Evolutionary conservation across 345 rosid genomes (phyloP).

Genomic region (Cardiospermum halicacabum): DNA sequence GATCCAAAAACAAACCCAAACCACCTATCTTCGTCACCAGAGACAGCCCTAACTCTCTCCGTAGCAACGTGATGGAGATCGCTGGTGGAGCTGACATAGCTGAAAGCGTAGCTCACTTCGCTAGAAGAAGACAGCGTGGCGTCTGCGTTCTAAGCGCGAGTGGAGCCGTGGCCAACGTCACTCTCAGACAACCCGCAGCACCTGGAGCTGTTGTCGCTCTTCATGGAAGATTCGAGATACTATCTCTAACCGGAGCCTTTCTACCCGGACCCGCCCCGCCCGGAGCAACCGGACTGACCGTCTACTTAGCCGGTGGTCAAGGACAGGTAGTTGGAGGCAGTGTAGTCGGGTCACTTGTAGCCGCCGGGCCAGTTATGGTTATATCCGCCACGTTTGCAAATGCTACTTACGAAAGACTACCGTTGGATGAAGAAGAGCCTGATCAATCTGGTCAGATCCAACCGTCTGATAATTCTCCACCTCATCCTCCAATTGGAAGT

Average conservation of each 20-base stretch:
- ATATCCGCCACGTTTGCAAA: constrained; percentile 83
- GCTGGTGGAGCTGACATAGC: constrained; percentile 73
- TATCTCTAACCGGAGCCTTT: constrained; percentile 74
- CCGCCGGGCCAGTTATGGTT: constrained; percentile 79
- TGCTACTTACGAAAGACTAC: constrained; percentile 78
- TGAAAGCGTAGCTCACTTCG: constrained; percentile 66
- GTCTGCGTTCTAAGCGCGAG: constrained; percentile 80
- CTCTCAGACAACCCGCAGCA: constrained; percentile 73
- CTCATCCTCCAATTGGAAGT: constrained; percentile 44
- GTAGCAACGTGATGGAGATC: constrained; percentile 76
- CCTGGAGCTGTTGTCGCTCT: constrained; percentile 69
- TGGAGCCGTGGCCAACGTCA: constrained; percentile 77
- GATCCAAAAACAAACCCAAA: constrained; percentile 77
- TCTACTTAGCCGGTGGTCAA: constrained; percentile 69
- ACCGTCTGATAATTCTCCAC: constrained; percentile 41
- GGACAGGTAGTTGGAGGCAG: constrained; percentile 85
- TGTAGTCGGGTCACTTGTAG: constrained; percentile 62
- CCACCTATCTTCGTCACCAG: constrained; percentile 74
- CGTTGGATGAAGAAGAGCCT: constrained; percentile 59
- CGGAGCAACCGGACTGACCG: constrained; percentile 74
- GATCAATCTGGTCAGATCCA: constrained; percentile 44
- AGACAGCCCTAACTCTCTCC: constrained; percentile 85
- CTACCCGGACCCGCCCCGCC: constrained; percentile 90
- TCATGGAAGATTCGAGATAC: constrained; percentile 73
- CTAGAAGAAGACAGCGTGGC: constrained; percentile 68